These are phyloP conservation scores for Diplodia corticola DNA, from an alignment of 2,329 filamentous ascomycete species.

Conservation along the genomic window DNA sequence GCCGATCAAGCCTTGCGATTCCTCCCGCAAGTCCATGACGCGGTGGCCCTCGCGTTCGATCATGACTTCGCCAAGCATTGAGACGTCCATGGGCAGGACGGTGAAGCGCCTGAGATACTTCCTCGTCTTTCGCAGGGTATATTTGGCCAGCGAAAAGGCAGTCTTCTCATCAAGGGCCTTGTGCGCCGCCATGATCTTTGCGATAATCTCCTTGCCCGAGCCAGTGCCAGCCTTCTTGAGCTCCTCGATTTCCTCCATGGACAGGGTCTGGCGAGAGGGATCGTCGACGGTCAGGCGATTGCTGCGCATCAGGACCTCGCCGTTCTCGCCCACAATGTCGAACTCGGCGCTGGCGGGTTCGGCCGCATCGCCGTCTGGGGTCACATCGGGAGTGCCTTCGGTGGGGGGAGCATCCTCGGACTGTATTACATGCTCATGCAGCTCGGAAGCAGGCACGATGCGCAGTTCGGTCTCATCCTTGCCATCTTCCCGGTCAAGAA, in stretches of 20 bases:
- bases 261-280: constrained; percentile 70
- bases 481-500: constrained; percentile 67
- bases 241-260: constrained; percentile 69
- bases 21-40: constrained; percentile 83
- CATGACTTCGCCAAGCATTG: constrained; percentile 72
- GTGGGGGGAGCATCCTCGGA: constrained; percentile 41
- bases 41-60: constrained; percentile 78
- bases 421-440: constrained; percentile 76
- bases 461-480: constrained; percentile 70
- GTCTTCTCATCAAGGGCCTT: constrained; percentile 92
- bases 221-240: constrained; percentile 71
- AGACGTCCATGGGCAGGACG: constrained; percentile 78
- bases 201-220: constrained; percentile 84
- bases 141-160: constrained; percentile 88
- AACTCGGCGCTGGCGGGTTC: constrained; percentile 39
- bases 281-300: constrained; percentile 66
- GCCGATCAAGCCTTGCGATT: constrained; percentile 75
- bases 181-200: constrained; percentile 89
- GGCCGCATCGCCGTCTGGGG: constrained; percentile 44
- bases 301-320: constrained; percentile 56
- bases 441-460: constrained; percentile 75
- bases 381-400: constrained; percentile 31
- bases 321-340: constrained; percentile 51
- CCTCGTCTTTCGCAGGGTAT: constrained; percentile 88
- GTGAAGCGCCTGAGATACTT: constrained; percentile 92